Percentiles rank a stretch among this genome's conserved stretches.
Conservation (phyloP, 2,329 filamentous ascomycete genomes). For the Pseudopyricularia javanii region DNA sequence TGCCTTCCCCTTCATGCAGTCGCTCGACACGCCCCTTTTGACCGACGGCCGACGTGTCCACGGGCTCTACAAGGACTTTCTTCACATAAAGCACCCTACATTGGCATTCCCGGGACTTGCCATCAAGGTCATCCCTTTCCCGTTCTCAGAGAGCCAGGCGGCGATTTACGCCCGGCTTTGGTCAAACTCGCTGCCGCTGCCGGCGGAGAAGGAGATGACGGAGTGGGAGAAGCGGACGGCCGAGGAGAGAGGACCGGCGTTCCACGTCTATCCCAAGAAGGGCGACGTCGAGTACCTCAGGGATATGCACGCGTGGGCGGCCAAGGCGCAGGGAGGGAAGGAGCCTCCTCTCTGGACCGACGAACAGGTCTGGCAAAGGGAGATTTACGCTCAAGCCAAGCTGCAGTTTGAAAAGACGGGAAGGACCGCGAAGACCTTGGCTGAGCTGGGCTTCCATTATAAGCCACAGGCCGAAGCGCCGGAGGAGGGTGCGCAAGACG, state of each 20-base stretch:
- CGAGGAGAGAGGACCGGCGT: slow-evolving; percentile 24
- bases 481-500: slow-evolving; percentile 5
- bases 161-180: slow-evolving; percentile 68
- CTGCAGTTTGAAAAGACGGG: slow-evolving; percentile 58
- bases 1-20: slow-evolving; percentile 59
- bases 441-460: slow-evolving; percentile 61
- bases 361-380: slow-evolving; percentile 60
- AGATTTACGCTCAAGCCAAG: slow-evolving; percentile 56
- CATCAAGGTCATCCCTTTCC: slow-evolving; percentile 81
- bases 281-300: slow-evolving; percentile 62
- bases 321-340: slow-evolving; percentile 44
- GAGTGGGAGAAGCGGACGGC: slow-evolving; percentile 56
- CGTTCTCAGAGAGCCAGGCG: slow-evolving; percentile 65
- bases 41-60: slow-evolving; percentile 58
- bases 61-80: slow-evolving; percentile 67
- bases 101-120: slow-evolving; percentile 66
- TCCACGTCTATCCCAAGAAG: slow-evolving; percentile 38
- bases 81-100: slow-evolving; percentile 64
- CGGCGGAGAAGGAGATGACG: slow-evolving; percentile 50
- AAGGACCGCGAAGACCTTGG: slow-evolving; percentile 48
- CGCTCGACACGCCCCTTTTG: slow-evolving; percentile 38
- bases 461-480: slow-evolving; percentile 9
- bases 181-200: slow-evolving; percentile 57
- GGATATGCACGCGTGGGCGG: slow-evolving; percentile 49
- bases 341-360: slow-evolving; percentile 59